Evolutionary conservation across 2,329 filamentous ascomycete genomes (phyloP).

Genomic region (Fusarium sp.): DNA sequence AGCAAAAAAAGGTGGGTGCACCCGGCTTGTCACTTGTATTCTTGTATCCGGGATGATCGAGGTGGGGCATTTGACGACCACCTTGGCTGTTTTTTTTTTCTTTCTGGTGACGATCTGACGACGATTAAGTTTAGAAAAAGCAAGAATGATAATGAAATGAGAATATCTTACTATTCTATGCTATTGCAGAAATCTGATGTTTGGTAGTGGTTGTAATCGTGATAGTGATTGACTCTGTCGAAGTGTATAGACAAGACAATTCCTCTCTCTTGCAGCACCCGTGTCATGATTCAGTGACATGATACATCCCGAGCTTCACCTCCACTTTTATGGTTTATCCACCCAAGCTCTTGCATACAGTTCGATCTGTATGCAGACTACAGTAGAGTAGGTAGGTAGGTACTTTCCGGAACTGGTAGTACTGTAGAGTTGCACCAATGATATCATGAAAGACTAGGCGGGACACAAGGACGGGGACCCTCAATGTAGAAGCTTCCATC

Average conservation of each 20-base stretch:
- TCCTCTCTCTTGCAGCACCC: neutral
- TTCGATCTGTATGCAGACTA: constrained; percentile 6
- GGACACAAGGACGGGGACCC: neutral
- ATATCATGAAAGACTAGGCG: constrained; percentile 20
- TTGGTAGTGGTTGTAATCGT: neutral
- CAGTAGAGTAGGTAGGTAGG: neutral
- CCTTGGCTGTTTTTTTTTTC: neutral
- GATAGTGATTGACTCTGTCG: neutral
- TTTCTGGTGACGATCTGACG: neutral
- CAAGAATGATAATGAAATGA: neutral
- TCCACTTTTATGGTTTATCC: constrained; percentile 3
- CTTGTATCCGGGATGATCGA: constrained; percentile 9
- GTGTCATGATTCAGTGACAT: constrained; percentile 15
- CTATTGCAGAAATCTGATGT: neutral
- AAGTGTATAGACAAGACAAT: neutral
- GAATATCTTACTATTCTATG: too few species aligned
- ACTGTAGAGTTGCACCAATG: constrained; percentile 28
- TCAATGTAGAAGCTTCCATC: constrained; percentile 24
- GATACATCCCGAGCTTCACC: constrained; percentile 16
- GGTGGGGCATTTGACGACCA: constrained; percentile 10
- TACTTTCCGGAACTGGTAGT: constrained; percentile 18
- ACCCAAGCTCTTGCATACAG: constrained; percentile 8
- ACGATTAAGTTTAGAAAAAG: neutral
- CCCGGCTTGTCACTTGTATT: neutral
- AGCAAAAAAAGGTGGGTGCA: constrained; percentile 11